A percentile compares a stretch with the other conserved stretches of the same genome.
Conservation (phyloP, 208 protist genomes). For the Leishmania tropica region DNA sequence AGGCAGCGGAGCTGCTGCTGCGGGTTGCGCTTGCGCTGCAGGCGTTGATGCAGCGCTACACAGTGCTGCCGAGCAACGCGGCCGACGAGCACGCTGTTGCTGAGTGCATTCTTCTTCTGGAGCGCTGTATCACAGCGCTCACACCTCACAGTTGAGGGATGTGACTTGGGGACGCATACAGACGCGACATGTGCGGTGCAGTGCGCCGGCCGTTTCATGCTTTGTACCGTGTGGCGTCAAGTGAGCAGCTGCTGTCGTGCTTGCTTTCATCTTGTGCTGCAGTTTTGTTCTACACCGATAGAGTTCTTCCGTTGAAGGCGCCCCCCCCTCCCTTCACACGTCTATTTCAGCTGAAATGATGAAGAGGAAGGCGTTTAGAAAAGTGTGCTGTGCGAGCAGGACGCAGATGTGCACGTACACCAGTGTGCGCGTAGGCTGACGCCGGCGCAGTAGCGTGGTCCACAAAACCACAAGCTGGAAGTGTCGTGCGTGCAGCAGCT, state of each 20-base stretch:
- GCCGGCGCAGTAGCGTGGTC: neutral
- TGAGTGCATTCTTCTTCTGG: constrained; percentile 12
- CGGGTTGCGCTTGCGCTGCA: constrained; percentile 32
- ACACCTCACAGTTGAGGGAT: neutral
- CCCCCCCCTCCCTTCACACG: neutral
- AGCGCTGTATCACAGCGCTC: neutral
- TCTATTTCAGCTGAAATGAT: neutral
- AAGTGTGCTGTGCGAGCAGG: neutral
- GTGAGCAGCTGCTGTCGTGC: neutral
- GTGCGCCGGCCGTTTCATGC: neutral
- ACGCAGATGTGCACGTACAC: no score
- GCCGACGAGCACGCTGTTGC: constrained; percentile 26
- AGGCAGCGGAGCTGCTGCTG: constrained; percentile 20
- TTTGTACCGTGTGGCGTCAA: neutral
- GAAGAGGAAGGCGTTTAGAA: neutral
- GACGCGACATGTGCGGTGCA: neutral
- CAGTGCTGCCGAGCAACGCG: constrained; percentile 36
- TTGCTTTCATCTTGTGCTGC: neutral
- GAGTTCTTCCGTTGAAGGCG: neutral
- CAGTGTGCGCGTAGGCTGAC: neutral
- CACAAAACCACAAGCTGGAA: neutral
- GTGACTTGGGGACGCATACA: no score
- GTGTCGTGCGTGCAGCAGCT: no score
- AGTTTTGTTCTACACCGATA: neutral
- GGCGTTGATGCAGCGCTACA: constrained; percentile 40